A percentile compares a stretch with the other conserved stretches of the same genome.
These are phyloP conservation scores for Pittosporum tobira DNA, from an alignment of 129 eudicot species.

Conservation along the genomic window DNA sequence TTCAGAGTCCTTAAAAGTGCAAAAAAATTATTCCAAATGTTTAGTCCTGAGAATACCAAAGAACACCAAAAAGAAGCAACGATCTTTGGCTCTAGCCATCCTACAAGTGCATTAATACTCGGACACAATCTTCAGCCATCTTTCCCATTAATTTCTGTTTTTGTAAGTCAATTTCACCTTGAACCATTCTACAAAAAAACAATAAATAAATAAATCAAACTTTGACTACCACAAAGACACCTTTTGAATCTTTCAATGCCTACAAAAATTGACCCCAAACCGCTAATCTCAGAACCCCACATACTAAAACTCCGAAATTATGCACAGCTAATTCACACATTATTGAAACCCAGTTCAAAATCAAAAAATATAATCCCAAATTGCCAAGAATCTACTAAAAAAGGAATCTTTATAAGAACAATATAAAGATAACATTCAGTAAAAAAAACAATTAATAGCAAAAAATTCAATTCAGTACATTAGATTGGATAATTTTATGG, in stretches of 20 bases:
- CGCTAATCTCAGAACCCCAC: slow-evolving; percentile 2
- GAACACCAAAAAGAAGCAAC: slow-evolving; percentile 13
- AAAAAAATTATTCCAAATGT: slow-evolving; percentile 13
- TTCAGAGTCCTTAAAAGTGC: slow-evolving; percentile 13
- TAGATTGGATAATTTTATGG: slow-evolving; percentile 25
- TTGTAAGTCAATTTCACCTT: slow-evolving; percentile 16
- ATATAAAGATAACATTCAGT: neutral
- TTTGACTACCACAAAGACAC: slow-evolving; percentile 1
- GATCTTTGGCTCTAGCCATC: slow-evolving; percentile 37
- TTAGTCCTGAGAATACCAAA: slow-evolving; percentile 6
- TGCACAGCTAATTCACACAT: neutral
- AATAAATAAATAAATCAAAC: neutral
- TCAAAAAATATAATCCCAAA: neutral
- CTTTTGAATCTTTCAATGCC: no score
- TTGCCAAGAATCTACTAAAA: neutral
- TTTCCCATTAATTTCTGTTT: slow-evolving; percentile 32
- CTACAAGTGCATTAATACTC: slow-evolving; percentile 23
- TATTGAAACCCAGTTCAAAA: neutral
- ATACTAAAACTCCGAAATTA: neutral
- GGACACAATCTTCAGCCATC: slow-evolving; percentile 19
- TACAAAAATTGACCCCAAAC: neutral
- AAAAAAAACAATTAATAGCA: slow-evolving; percentile 6
- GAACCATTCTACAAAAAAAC: slow-evolving; percentile 10
- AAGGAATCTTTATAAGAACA: neutral
- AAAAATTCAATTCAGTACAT: slow-evolving; percentile 16